Base-by-base conservation (phyloP, 2,329 filamentous ascomycete genomes). In the Seiridium unicorne region DNA sequence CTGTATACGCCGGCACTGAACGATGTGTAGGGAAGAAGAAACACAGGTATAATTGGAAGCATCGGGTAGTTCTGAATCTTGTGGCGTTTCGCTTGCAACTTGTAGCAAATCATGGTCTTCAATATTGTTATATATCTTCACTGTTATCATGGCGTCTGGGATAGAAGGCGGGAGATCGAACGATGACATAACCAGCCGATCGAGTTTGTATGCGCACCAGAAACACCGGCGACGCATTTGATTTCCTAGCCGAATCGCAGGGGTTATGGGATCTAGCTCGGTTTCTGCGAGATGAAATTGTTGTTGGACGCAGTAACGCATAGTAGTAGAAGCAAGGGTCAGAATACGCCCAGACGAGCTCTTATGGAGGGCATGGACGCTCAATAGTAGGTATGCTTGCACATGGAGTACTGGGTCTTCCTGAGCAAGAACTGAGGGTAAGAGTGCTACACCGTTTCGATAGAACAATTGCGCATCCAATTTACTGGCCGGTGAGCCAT, bases 201-300 rank as follows among this genome's bases (percentile, higher is more conserved):
- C 53, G 9, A 60, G 55, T n/a, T 31, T 46, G 18, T 60, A 60
- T 44, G 59, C 53, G n/a, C 10, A 57, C 59, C 59, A 60, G 46
- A 60, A 60, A n/a, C 54, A 57, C 2, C 59, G 53, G 3, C 59
- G 59, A 1, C 59, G 59, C 2, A 57, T 40, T n/a, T 60, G 59
- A 7, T 40, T 60, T 32, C 44, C 11, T n/a, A 60, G 4, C 35
- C 55, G 34, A 8, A 48, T 31, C 2, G 9, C 38, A 9, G 59
- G 36, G 3, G 8, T 48, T 5, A 10, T 35, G 18, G 47, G 35
- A 7, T 9, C 31, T 13, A 55, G 59, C 47, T 57, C 53, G n/a
- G 59, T 58, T 11, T 55, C 51, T 0, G 55, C 18, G 26, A 60
- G 59, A 46, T 60, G 46, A 13, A 57, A 58, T 36, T 60, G 59